These are phyloP conservation scores for Arabidopsis suecica DNA, from an alignment of 345 rosid genomes.

Conservation along the genomic window DNA sequence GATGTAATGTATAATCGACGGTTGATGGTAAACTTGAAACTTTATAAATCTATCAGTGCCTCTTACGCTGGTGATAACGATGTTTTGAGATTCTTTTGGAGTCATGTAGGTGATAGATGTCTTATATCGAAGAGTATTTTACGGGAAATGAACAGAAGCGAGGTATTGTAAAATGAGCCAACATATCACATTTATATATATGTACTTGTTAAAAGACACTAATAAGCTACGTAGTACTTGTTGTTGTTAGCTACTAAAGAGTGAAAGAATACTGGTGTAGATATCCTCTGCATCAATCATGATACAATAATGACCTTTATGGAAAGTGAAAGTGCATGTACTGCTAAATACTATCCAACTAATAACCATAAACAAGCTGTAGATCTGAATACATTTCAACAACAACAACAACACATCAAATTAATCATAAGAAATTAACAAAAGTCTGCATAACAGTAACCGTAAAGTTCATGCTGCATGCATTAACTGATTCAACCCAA, in stretches of 20 bases:
- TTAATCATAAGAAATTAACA: too few relatives aligned
- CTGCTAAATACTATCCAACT: slow-evolving; percentile 15
- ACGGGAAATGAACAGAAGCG: slow-evolving; percentile 52
- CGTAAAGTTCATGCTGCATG: too few relatives aligned
- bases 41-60: slow-evolving; percentile 64
- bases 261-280: neutral
- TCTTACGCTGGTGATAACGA: slow-evolving; percentile 60
- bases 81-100: slow-evolving; percentile 73
- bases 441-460: too few relatives aligned
- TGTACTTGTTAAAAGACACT: too few relatives aligned
- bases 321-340: neutral
- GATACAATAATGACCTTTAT: neutral
- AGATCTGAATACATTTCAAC: neutral
- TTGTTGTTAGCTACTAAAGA: neutral
- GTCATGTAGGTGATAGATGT: slow-evolving; percentile 64
- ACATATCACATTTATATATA: too few relatives aligned
- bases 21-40: slow-evolving; percentile 73
- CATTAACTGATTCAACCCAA: too few relatives aligned
- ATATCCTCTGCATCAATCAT: neutral
- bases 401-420: too few relatives aligned
- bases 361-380: neutral
- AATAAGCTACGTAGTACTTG: too few relatives aligned
- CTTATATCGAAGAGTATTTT: slow-evolving; percentile 68
- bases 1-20: slow-evolving; percentile 79
- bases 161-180: slow-evolving; percentile 24